Base-by-base conservation (phyloP, 495 filamentous ascomycete species). In the Saxophila tyrrhenica region DNA sequence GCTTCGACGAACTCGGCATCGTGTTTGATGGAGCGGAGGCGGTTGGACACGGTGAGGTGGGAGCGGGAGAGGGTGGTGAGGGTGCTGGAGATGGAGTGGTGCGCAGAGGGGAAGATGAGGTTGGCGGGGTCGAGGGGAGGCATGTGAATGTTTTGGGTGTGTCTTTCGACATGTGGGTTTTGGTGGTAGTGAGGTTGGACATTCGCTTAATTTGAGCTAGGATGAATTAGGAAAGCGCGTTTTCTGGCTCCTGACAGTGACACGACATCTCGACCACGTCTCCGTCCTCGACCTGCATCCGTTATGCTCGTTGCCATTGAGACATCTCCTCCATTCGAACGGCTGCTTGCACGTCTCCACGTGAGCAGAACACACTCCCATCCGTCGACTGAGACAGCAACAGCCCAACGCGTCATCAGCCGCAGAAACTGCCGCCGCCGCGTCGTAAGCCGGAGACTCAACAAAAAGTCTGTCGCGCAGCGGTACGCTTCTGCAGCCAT, bases 11-110 rank as follows among this genome's bases (percentile, higher is more conserved):
- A 72, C 0, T 39, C 49, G 0, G 69, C 51, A 45, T 73, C 70
- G 13, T 48, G 35, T 3, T 48, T 43, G 44, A 73, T 70, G 21
- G 68, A 89, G 39, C 70, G 70, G 8, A 97, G 80, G 24, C 91
- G 83, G 70, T 94, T 95, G 50, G 73, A 70, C 47, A 90, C 78
- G 50, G 84, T 85, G 38, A 91, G 78, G n/a, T 85, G 85, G 22
- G 82, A 79, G 29, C 80, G 77, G 61, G 83, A 85, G 50, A 92
- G 75, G 23, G 76, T 72, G 44, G 69, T 70, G 10, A 85, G 72
- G n/a, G 69, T 55, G 13, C 60, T 42, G 3, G 58, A 60, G 23
- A 65, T 23, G 45, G 48, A 47, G 1, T 24, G 51, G 13, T 62
- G 56, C 39, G 50, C 51, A 1, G 56, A 42, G 41, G 68, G 54